Conservation (phyloP, 2,329 filamentous ascomycete species). For the Penicillium sp. region DNA sequence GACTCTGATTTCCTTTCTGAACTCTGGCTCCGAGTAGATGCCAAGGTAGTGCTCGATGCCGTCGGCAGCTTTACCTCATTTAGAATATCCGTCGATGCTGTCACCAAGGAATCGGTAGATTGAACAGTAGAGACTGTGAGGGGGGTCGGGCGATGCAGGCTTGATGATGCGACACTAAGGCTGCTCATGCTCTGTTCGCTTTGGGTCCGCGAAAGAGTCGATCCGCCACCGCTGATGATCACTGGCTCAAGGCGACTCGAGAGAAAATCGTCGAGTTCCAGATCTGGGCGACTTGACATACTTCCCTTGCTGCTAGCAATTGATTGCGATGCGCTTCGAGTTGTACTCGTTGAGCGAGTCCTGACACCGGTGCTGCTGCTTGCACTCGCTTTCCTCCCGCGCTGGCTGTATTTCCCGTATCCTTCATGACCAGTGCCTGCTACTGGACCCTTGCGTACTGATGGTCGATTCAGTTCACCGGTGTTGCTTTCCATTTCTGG, state of each 20-base stretch:
- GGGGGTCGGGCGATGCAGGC: slow-evolving; percentile 19
- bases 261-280: slow-evolving; percentile 51
- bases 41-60: slow-evolving; percentile 3
- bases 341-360: slow-evolving; percentile 43
- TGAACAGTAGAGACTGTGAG: slow-evolving; percentile 28
- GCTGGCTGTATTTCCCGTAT: slow-evolving; percentile 50
- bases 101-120: slow-evolving; percentile 36
- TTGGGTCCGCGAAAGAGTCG: slow-evolving; percentile 36
- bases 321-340: slow-evolving; percentile 35
- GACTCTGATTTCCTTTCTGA: slow-evolving; percentile 4
- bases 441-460: slow-evolving; percentile 71
- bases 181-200: slow-evolving; percentile 43
- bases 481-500: slow-evolving; percentile 52
- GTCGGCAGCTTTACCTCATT: slow-evolving; percentile 14
- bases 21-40: slow-evolving; percentile 2
- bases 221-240: slow-evolving; percentile 49
- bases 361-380: slow-evolving; percentile 41
- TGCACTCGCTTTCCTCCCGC: slow-evolving; percentile 46
- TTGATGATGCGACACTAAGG: slow-evolving; percentile 32
- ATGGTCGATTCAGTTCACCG: slow-evolving; percentile 55
- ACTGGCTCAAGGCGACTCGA: slow-evolving; percentile 50
- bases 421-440: slow-evolving; percentile 92
- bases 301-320: slow-evolving; percentile 43
- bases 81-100: slow-evolving; percentile 24
- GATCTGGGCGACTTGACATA: slow-evolving; percentile 39